Base-by-base conservation (phyloP, 441 rosid species). In the Daphne laureola region DNA sequence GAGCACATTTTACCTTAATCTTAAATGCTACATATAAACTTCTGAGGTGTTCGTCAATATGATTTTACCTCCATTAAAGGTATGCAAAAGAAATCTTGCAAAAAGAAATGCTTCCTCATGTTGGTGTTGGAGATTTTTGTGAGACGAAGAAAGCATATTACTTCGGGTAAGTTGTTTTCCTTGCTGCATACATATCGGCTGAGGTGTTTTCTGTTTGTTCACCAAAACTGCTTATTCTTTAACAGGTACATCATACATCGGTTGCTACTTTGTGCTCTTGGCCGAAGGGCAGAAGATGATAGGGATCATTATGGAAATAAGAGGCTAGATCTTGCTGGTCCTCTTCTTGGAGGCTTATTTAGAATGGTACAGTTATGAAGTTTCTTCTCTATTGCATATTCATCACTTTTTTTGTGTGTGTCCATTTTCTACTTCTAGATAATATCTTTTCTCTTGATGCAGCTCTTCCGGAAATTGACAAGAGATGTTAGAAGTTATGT, bases 61-160 rank as follows among this genome's bases (percentile, higher is more conserved):
- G 69, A 38, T 65, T 67, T 51, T 73, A 46, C 58, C 53, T 46
- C 76, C 36, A 48, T 63, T 62, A 26, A 73, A 93, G 99, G 75
- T 93, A 84, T 79, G 99, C 99, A 1, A 93, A 70, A 64, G 99
- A 93, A 71, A 90, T 93, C 64, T 96, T 93, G 64, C 97, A 83
- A 65, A 93, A 85, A 76, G 97, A 93, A 82, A 90, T 90, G 97
- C 96, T 93, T 68, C 99, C 97, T 67, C 99, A 93, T 72, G 96
- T 83, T 73, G 96, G 96, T 63, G 73, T 80, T 62, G 93, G 81
- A 64, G 97, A 89, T 56, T 82, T 61, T 69, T 93, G 97, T 17
- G 99, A 93, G 84, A 85, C 95, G 12, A 83, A 85, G 78, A 93
- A 93, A 74, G 99, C 97, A 54, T 93, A 90, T 72, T 82, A 83